These are phyloP conservation scores for Microbotryum silenes-acaulis DNA, from an alignment of 1,284 basidiomycete species.

Conservation along the genomic window DNA sequence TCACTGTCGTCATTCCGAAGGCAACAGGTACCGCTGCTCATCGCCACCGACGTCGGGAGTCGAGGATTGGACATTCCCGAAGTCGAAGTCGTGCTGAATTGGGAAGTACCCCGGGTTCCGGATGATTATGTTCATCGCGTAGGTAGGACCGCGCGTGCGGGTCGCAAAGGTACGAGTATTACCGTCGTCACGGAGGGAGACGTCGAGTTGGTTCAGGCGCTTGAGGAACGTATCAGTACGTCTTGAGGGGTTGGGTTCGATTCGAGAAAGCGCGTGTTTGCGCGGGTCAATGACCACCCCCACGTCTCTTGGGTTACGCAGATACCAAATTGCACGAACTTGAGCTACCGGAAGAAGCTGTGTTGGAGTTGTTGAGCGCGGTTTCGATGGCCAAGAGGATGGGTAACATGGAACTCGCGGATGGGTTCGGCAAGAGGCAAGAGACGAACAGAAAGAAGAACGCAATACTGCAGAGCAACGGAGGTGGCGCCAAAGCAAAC, in stretches of 20 bases:
- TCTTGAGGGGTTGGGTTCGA: conserved; percentile 19
- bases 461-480: background rate
- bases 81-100: conserved; percentile 96
- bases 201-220: conserved; percentile 69
- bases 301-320: conserved; percentile 37
- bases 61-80: conserved; percentile 96
- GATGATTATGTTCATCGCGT: conserved; percentile 57
- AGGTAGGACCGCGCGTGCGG: conserved; percentile 85
- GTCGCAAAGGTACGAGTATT: conserved; percentile 76
- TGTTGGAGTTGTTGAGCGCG: conserved; percentile 75
- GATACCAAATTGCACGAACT: conserved; percentile 68
- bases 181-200: conserved; percentile 93
- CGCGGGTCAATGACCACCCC: background rate
- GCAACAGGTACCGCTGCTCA: conserved; percentile 76
- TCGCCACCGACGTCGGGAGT: conserved; percentile 92
- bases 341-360: conserved; percentile 66
- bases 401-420: conserved; percentile 73
- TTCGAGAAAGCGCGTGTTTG: background rate
- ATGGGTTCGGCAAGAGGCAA: conserved; percentile 81
- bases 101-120: conserved; percentile 85
- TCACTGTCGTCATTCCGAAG: conserved; percentile 83
- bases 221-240: conserved; percentile 80
- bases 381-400: conserved; percentile 88
- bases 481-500: background rate
- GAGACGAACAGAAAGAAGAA: conserved; percentile 63